A percentile compares a stretch with the other conserved stretches of the same genome.
These are phyloP conservation scores for Cornus florida DNA, from an alignment of 148 eudicot genomes.

Conservation along the genomic window DNA sequence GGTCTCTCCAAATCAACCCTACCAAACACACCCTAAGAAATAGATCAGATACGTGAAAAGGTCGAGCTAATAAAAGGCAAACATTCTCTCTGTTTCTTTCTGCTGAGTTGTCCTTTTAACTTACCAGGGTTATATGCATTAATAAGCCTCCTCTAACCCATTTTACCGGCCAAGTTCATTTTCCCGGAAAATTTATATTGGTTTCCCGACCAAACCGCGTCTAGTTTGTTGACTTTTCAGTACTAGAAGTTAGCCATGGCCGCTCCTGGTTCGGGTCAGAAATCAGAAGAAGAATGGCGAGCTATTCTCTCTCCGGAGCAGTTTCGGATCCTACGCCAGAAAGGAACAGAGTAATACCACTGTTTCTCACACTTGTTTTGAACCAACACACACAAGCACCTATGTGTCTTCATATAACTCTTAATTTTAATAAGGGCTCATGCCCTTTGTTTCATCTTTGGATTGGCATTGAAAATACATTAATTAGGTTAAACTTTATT, in stretches of 20 bases:
- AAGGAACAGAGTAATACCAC: constrained; percentile 75
- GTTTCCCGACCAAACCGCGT: not conserved
- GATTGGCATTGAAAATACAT: not conserved
- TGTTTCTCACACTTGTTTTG: not conserved
- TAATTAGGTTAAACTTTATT: too few species aligned
- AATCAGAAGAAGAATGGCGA: constrained; percentile 87
- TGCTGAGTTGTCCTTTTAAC: too few species aligned
- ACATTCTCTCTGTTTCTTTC: too few species aligned
- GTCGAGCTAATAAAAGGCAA: too few species aligned
- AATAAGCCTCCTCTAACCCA: not conserved
- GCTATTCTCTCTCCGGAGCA: constrained; percentile 80
- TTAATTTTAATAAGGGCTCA: too few species aligned
- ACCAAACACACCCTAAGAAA: too few species aligned
- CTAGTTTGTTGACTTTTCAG: not conserved
- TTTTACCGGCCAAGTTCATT: constrained; percentile 9
- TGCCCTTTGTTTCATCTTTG: not conserved
- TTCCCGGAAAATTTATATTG: not conserved
- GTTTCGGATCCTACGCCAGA: constrained; percentile 71
- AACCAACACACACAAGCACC: not conserved
- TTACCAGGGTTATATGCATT: too few species aligned
- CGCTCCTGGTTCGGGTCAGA: constrained; percentile 41
- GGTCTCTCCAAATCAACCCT: too few species aligned
- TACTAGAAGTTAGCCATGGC: constrained; percentile 36
- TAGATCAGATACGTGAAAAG: too few species aligned
- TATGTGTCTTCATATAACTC: not conserved